Evolutionary conservation across 176 grass and related monocot genomes (phyloP), one percentile per base, ranked within the genome.

Genomic region (Paspalum vaginatum): DNA sequence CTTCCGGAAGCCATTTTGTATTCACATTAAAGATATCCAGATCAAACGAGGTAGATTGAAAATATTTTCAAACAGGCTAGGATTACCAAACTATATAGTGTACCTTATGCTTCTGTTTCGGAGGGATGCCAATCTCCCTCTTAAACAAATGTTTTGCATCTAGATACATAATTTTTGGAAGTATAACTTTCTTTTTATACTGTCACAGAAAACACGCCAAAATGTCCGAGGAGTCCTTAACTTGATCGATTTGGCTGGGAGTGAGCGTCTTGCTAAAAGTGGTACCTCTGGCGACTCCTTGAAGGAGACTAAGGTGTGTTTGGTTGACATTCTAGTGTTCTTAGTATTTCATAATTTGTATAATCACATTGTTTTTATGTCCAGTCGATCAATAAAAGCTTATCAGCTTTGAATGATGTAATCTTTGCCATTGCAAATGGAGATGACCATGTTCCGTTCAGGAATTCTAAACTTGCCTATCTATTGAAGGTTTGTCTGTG

Each of bases 181-280:
- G 8, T 26, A 26, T 55, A 41, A 20, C 1, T 41, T 76, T 46
- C 1, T 22, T 66, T 14, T 51, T 37, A 65, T 26, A 5, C 64
- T 78, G 9, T 67, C 83, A 41, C 70, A 99, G 97, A 91, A 67
- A 80, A 96, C 97, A 0, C 85, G 94, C 37, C 91, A 99, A 70
- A 88, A 99, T 73, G 85, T 96, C 7, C 86, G 96, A 79, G 91
- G 97, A 2, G 63, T 95, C 6, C 81, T 99, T 49, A 99, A 99
- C 66, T 70, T 99, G 47, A 96, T 99, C 39, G 97, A 99, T 86
- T 85, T 99, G 59, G 97, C 97, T n/a, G 97, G 97, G 45, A 99
- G 97, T 38, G 97, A 99, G 39, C 92, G 97, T 8, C 88, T 99
- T 27, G 91, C 86, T 72, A 99, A 91, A 86, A 99, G 97, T 66